Percentiles rank a stretch among this genome's conserved stretches.
phyloP scores from a whole-genome alignment of 345 rosid species.

The Raphanus raphanistrum region DNA sequence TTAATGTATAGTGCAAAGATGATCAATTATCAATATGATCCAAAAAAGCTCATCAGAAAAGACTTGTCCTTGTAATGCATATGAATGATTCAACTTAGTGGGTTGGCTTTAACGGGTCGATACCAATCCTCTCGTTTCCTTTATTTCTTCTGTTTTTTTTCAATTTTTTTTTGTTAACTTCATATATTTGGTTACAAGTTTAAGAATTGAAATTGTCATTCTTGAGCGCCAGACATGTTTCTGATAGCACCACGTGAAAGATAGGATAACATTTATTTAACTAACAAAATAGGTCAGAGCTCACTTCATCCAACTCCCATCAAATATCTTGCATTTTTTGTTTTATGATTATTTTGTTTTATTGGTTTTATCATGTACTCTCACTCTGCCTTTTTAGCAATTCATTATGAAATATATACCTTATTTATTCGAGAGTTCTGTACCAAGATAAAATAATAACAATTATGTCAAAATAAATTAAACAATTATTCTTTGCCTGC shows the following conservation, averaged over 20 bases:
- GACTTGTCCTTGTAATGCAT: constrained; percentile 40
- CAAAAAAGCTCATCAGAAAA: constrained; percentile 36
- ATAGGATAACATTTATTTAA: constrained; percentile 37
- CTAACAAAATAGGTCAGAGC: constrained; percentile 39
- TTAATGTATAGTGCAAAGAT: constrained; percentile 9
- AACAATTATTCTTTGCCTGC: constrained; percentile 1
- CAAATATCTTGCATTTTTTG: constrained; percentile 18
- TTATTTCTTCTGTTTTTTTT: not conserved
- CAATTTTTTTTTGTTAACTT: not conserved
- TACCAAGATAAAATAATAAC: constrained; percentile 15
- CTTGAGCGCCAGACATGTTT: constrained; percentile 11
- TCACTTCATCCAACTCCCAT: constrained; percentile 40
- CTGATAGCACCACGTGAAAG: constrained; percentile 37
- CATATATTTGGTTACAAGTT: not conserved
- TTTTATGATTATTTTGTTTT: not conserved
- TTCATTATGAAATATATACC: not conserved
- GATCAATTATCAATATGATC: constrained; percentile 25
- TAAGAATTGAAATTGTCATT: constrained; percentile 31
- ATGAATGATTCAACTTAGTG: constrained; percentile 33
- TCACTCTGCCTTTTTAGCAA: constrained; percentile 23
- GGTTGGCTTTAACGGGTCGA: constrained; percentile 33
- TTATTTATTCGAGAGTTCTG: constrained; percentile 2
- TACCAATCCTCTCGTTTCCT: constrained; percentile 25
- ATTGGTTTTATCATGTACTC: not conserved
- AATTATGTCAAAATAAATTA: not conserved